Evolutionary conservation across 2,329 filamentous ascomycete genomes (phyloP).

Genomic region (Ascochyta lentis): DNA sequence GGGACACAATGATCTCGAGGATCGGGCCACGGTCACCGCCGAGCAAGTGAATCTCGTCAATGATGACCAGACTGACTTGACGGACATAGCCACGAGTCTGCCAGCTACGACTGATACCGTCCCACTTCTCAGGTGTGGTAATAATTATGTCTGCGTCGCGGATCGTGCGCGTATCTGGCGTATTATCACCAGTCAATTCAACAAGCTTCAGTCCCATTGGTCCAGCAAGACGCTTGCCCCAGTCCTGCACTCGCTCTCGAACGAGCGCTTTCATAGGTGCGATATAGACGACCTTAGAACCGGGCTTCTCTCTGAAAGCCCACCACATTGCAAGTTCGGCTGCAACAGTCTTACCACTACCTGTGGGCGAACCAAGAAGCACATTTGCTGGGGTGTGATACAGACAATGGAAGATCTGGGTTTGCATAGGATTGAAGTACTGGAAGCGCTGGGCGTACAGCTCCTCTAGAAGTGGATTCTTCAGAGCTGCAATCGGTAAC

Average conservation of each 20-base stretch:
- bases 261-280: constrained; percentile 99
- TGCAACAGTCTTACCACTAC: constrained; percentile 96
- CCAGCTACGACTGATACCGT: constrained; percentile 98
- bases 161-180: constrained; percentile 94
- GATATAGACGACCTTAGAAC: constrained; percentile 98
- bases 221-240: constrained; percentile 79
- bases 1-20: constrained; percentile 89
- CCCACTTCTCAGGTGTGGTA: constrained; percentile 99
- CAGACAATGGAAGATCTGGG: constrained; percentile 95
- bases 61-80: constrained; percentile 94
- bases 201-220: constrained; percentile 90
- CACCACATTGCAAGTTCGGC: constrained; percentile 99
- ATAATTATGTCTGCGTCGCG: constrained; percentile 97
- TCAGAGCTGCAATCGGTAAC: constrained; percentile 82
- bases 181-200: constrained; percentile 97
- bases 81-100: constrained; percentile 96
- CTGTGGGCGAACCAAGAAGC: constrained; percentile 91
- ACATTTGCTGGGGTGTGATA: constrained; percentile 94
- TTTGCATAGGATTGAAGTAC: constrained; percentile 99
- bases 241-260: constrained; percentile 94
- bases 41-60: constrained; percentile 97
- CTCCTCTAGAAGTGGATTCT: constrained; percentile 85
- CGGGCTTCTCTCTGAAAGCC: constrained; percentile 93
- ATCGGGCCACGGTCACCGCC: constrained; percentile 96
- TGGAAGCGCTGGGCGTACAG: constrained; percentile 89